Evolutionary conservation across 176 grass and related monocot genomes (phyloP).

Genomic region (Pontederia paniculata): DNA sequence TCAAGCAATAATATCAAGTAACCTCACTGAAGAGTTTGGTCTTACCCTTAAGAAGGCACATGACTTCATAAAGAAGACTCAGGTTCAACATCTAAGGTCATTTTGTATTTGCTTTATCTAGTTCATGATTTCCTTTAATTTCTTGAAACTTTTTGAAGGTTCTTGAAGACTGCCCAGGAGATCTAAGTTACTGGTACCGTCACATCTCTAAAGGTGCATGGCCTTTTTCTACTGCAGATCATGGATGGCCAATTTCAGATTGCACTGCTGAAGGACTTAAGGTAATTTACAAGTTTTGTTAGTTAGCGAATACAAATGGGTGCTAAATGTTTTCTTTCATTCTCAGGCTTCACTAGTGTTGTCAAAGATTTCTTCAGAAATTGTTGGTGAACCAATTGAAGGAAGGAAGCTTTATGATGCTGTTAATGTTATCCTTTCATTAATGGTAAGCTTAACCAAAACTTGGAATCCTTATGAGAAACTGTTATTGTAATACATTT

Average conservation of each 20-base stretch:
- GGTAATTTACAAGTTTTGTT: constrained; percentile 16
- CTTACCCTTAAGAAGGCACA: constrained; percentile 57
- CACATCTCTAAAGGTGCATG: constrained; percentile 99
- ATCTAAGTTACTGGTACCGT: constrained; percentile 71
- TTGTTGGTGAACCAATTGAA: constrained; percentile 58
- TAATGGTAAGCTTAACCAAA: constrained; percentile 44
- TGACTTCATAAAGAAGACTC: constrained; percentile 55
- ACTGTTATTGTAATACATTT: neutral
- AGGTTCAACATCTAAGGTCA: constrained; percentile 26
- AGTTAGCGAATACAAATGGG: neutral
- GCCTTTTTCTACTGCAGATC: constrained; percentile 83
- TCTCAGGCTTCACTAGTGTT: constrained; percentile 56
- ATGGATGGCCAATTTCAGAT: constrained; percentile 96
- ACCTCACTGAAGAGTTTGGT: constrained; percentile 49
- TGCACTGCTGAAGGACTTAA: constrained; percentile 95
- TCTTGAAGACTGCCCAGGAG: constrained; percentile 61
- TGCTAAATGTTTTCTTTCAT: constrained; percentile 11
- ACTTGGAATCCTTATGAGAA: neutral
- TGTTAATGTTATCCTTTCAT: constrained; percentile 79
- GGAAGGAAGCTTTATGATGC: constrained; percentile 66
- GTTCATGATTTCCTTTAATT: constrained; percentile 5
- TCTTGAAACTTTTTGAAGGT: constrained; percentile 40
- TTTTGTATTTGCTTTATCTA: neutral
- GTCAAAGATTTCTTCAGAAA: constrained; percentile 75
- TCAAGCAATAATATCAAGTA: constrained; percentile 68